A percentile compares a stretch with the other conserved stretches of the same genome.
phyloP scores from a whole-genome alignment of 345 rosid species.

The Luvunga scandens region DNA sequence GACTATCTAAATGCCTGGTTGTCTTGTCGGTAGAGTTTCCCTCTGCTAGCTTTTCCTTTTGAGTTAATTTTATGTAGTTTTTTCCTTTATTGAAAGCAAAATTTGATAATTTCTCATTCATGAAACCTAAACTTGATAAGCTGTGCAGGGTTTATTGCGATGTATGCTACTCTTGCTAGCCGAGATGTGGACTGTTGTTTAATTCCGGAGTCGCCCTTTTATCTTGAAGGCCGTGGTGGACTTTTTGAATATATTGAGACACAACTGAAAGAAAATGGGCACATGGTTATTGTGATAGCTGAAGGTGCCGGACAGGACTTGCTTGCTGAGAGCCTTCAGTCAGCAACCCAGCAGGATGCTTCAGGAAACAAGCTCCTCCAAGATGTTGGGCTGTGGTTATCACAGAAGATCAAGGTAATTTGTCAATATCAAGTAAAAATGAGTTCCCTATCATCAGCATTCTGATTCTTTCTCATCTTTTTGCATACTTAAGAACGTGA shows the following conservation, averaged over 20 bases:
- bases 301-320: constrained; percentile 78
- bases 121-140: constrained; percentile 1
- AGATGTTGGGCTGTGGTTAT: constrained; percentile 59
- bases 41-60: not conserved
- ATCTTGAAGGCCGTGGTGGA: constrained; percentile 62
- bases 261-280: constrained; percentile 51
- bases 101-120: not conserved
- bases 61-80: not conserved
- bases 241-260: constrained; percentile 45
- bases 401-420: constrained; percentile 51
- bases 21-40: not conserved
- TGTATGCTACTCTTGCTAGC: constrained; percentile 67
- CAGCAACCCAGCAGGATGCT: constrained; percentile 41
- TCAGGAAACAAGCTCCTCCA: constrained; percentile 56
- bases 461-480: not conserved
- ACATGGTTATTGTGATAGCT: constrained; percentile 61
- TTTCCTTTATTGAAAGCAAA: not conserved
- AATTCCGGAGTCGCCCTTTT: constrained; percentile 65
- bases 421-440: not conserved
- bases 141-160: constrained; percentile 58
- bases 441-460: not conserved
- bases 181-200: constrained; percentile 66
- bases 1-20: not conserved
- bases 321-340: constrained; percentile 25
- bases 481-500: not conserved